These are phyloP conservation scores for Magnaporthiopsis incrustans DNA, from an alignment of 2,329 filamentous ascomycete species.

Conservation along the genomic window DNA sequence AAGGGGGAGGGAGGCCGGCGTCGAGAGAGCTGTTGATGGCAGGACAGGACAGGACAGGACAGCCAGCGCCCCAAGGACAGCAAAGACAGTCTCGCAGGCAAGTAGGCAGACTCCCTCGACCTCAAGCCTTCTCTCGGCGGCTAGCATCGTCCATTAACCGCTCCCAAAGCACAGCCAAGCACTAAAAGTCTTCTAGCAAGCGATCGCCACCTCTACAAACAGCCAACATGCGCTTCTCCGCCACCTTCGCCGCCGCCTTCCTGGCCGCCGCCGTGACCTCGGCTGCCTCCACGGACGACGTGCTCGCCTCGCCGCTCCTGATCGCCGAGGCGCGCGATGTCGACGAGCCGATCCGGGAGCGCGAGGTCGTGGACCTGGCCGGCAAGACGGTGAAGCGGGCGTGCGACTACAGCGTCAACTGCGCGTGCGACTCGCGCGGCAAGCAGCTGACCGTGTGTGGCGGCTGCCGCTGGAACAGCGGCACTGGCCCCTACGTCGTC, in stretches of 20 bases:
- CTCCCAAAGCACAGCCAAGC: neutral
- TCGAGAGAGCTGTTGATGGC: neutral
- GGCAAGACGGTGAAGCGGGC: constrained; percentile 11
- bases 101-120: too few relatives aligned
- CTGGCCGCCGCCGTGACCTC: constrained; percentile 2
- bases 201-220: neutral
- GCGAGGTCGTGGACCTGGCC: constrained; percentile 5
- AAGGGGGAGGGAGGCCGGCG: neutral
- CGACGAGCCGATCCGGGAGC: neutral
- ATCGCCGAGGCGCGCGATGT: neutral
- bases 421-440: constrained; percentile 17
- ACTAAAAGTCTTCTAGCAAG: neutral
- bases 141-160: neutral
- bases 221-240: constrained; percentile 12
- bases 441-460: constrained; percentile 18
- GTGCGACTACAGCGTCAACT: constrained; percentile 16
- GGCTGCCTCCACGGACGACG: constrained; percentile 8
- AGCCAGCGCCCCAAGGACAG: too few relatives aligned
- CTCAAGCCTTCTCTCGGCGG: too few relatives aligned
- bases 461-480: constrained; percentile 16
- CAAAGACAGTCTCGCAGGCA: neutral
- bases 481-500: constrained; percentile 11
- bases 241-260: constrained; percentile 7
- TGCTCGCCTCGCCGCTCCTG: constrained; percentile 1
- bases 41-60: neutral